These are phyloP conservation scores for Talaromyces nanjingensis DNA, from an alignment of 495 filamentous ascomycete species.

Conservation along the genomic window DNA sequence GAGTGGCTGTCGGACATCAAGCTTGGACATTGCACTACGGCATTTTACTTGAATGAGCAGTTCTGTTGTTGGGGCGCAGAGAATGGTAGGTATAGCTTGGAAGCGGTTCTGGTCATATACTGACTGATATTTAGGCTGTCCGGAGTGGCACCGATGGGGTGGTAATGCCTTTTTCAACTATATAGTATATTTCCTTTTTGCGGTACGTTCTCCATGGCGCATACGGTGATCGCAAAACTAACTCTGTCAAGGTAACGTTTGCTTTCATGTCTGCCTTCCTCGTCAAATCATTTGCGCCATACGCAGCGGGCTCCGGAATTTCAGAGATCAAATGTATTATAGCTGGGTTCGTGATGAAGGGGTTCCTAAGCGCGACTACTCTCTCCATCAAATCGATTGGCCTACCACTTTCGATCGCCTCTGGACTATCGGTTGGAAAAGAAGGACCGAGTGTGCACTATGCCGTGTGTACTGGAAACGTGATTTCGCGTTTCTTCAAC, in stretches of 20 bases:
- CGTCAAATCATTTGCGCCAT: constrained; percentile 91
- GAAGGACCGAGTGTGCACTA: constrained; percentile 98
- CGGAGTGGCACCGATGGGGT: constrained; percentile 88
- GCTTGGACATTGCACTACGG: constrained; percentile 85
- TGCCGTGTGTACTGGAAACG: constrained; percentile 95
- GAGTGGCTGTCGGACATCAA: constrained; percentile 98
- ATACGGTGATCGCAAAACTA: constrained; percentile 3
- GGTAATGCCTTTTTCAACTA: constrained; percentile 74
- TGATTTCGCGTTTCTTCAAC: constrained; percentile 85
- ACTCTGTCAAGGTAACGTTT: constrained; percentile 58
- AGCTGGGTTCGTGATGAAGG: constrained; percentile 99
- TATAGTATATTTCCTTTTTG: constrained; percentile 79
- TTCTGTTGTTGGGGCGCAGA: constrained; percentile 99
- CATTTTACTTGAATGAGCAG: constrained; percentile 94
- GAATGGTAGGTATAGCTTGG: constrained; percentile 48
- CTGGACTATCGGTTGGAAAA: constrained; percentile 92
- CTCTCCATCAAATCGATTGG: constrained; percentile 90
- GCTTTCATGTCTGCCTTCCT: constrained; percentile 74
- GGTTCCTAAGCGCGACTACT: constrained; percentile 89
- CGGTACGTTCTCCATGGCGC: constrained; percentile 45
- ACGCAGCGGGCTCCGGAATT: constrained; percentile 94
- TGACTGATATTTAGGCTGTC: constrained; percentile 47
- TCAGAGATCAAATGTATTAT: constrained; percentile 99
- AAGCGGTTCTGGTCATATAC: constrained; percentile 9
- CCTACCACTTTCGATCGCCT: constrained; percentile 86